These are phyloP conservation scores for Penicillium vulpinum DNA, from an alignment of 2,329 filamentous ascomycete species.

Conservation along the genomic window DNA sequence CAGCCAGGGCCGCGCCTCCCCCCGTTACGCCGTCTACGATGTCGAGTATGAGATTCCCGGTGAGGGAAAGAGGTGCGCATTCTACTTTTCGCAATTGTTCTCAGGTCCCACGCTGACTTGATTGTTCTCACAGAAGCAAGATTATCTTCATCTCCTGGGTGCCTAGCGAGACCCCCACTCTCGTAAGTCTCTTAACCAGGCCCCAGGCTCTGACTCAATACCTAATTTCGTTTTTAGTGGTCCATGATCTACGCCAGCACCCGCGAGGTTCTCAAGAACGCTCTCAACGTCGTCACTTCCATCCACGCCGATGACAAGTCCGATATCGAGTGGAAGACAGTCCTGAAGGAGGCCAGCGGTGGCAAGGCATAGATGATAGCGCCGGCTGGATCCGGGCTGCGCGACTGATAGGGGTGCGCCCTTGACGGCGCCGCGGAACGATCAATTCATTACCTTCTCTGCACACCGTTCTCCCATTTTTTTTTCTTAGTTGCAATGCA, in stretches of 20 bases:
- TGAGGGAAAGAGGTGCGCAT: slow-evolving; percentile 50
- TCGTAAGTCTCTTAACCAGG: slow-evolving; percentile 34
- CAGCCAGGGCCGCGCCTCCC: slow-evolving; percentile 44
- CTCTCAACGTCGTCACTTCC: slow-evolving; percentile 45
- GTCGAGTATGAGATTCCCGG: slow-evolving; percentile 51
- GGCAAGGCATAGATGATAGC: slow-evolving; percentile 41
- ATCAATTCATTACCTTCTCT: slow-evolving; percentile 32
- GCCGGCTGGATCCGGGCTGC: slow-evolving; percentile 40
- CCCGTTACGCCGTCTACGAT: slow-evolving; percentile 53
- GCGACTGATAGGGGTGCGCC: slow-evolving; percentile 26
- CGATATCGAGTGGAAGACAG: slow-evolving; percentile 46
- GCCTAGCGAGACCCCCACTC: slow-evolving; percentile 40
- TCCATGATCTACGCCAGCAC: slow-evolving; percentile 55
- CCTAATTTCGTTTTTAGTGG: slow-evolving; percentile 34
- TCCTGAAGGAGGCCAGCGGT: slow-evolving; percentile 43
- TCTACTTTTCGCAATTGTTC: background rate
- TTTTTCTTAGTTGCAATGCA: slow-evolving; percentile 39
- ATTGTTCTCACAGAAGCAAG: slow-evolving; percentile 44
- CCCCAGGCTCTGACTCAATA: background rate
- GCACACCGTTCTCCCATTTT: slow-evolving; percentile 28
- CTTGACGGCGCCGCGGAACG: slow-evolving; percentile 27
- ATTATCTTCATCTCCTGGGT: slow-evolving; percentile 55
- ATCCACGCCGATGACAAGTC: slow-evolving; percentile 45
- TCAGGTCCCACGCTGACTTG: slow-evolving; percentile 16
- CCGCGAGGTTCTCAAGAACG: slow-evolving; percentile 50